Percentiles rank a stretch among this genome's conserved stretches.
phyloP scores from a whole-genome alignment of 2,329 filamentous ascomycete genomes.

The Knoxdaviesia capensis region DNA sequence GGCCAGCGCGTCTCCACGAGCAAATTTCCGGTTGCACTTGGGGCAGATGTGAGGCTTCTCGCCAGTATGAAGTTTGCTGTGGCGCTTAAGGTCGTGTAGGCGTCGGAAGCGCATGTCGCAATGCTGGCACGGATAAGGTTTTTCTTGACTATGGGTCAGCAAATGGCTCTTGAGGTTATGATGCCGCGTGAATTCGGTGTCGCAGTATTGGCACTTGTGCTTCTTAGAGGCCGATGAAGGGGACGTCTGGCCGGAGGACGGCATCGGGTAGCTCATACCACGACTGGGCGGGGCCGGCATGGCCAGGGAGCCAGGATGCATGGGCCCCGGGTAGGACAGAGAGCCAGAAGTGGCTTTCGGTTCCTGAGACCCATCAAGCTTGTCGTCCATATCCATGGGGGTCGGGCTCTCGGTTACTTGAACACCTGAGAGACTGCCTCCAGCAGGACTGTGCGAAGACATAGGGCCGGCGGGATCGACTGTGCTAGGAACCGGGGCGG shows the following conservation, averaged over 20 bases:
- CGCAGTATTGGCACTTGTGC: slow-evolving; percentile 91
- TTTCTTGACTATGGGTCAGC: slow-evolving; percentile 94
- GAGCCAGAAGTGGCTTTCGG: slow-evolving; percentile 28
- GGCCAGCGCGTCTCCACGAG: slow-evolving; percentile 81
- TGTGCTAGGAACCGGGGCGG: slow-evolving; percentile 17
- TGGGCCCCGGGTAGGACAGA: slow-evolving; percentile 32
- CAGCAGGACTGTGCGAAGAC: slow-evolving; percentile 23
- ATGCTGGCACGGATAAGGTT: slow-evolving; percentile 86
- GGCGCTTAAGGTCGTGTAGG: slow-evolving; percentile 85
- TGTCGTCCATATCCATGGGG: slow-evolving; percentile 31
- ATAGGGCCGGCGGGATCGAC: slow-evolving; percentile 22
- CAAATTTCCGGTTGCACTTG: slow-evolving; percentile 88
- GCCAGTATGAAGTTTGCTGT: slow-evolving; percentile 90
- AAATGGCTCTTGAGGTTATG: slow-evolving; percentile 96
- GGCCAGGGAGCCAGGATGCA: slow-evolving; percentile 16
- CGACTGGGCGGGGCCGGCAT: slow-evolving; percentile 25
- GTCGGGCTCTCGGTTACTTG: slow-evolving; percentile 28
- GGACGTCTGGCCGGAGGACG: slow-evolving; percentile 20
- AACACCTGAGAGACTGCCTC: slow-evolving; percentile 19
- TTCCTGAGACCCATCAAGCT: slow-evolving; percentile 24
- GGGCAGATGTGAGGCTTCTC: slow-evolving; percentile 89
- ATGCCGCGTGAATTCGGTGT: slow-evolving; percentile 90
- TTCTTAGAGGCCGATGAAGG: slow-evolving; percentile 56
- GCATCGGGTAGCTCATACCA: slow-evolving; percentile 37
- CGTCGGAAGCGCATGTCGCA: slow-evolving; percentile 84